These are phyloP conservation scores for Arxiozyma bovina DNA, from an alignment of 1,139 yeast species.

Conservation along the genomic window DNA sequence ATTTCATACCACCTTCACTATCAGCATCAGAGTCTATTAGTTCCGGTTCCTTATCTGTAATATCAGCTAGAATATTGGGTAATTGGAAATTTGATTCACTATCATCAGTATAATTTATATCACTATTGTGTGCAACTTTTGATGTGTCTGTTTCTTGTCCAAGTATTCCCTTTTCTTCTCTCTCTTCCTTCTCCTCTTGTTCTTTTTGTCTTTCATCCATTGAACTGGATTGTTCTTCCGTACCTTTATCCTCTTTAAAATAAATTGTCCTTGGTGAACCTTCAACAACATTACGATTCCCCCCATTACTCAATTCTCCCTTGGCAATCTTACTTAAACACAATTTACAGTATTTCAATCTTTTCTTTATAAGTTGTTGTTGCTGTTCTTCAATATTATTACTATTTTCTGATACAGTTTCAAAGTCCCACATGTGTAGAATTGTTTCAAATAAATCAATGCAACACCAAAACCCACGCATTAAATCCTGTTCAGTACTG, in stretches of 20 bases:
- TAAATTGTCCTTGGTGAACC: neutral
- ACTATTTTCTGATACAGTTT: conserved; percentile 5
- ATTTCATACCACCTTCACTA: too few relatives aligned
- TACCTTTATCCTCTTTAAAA: conserved; percentile 6
- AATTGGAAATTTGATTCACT: conserved; percentile 5
- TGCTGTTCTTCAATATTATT: neutral
- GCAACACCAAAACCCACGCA: conserved; percentile 28
- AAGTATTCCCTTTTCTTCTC: neutral
- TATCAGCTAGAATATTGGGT: conserved; percentile 3
- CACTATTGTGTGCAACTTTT: neutral
- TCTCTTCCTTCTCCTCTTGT: neutral
- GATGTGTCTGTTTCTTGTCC: neutral
- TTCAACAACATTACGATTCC: neutral
- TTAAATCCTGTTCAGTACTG: conserved; percentile 8
- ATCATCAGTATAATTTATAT: neutral
- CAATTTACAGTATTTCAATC: conserved; percentile 26
- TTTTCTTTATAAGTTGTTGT: conserved; percentile 13
- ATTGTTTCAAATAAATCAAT: conserved; percentile 24
- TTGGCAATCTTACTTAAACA: conserved; percentile 22
- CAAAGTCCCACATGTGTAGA: conserved; percentile 22
- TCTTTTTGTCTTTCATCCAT: conserved; percentile 4
- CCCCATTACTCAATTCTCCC: conserved; percentile 8
- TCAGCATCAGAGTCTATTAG: neutral
- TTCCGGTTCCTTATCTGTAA: neutral
- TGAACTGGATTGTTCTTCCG: neutral